Percentiles rank a stretch among this genome's conserved stretches.
phyloP scores from a whole-genome alignment of 2,329 filamentous ascomycete genomes.

The Leptographium procerum region DNA sequence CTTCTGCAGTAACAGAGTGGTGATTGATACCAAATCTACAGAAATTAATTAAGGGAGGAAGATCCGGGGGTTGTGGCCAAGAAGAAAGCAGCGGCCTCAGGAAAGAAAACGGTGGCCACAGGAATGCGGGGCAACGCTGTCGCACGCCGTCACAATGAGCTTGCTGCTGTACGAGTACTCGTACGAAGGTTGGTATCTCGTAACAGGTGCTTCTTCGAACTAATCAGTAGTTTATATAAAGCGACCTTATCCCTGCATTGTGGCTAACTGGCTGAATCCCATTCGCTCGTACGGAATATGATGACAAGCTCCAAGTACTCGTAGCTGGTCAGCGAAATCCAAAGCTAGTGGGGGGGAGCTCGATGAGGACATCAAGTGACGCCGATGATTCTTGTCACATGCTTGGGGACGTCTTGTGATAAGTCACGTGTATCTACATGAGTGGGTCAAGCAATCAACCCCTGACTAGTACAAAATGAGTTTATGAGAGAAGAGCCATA shows the following conservation, averaged over 20 bases:
- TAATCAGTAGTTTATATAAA: no score
- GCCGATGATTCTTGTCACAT: no score
- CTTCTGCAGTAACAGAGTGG: not conserved
- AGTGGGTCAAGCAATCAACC: not conserved
- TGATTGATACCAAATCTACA: not conserved
- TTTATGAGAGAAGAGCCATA: not conserved
- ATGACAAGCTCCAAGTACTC: no score
- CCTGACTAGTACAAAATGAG: constrained; percentile 1
- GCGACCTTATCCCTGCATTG: no score
- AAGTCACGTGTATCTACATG: not conserved
- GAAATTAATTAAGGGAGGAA: not conserved
- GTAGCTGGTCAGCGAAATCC: no score
- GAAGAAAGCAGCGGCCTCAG: not conserved
- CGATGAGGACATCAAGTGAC: not conserved
- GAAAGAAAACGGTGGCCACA: not conserved
- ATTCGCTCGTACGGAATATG: no score
- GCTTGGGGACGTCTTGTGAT: not conserved
- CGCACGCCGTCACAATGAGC: not conserved
- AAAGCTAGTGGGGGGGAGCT: not conserved
- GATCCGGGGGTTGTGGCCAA: not conserved
- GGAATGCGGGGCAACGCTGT: not conserved
- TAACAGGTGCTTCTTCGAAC: no score
- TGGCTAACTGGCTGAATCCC: no score
- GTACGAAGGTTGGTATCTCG: no score
- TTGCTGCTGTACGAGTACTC: not conserved